These are phyloP conservation scores for Arabidopsis arenosa DNA, from an alignment of 345 rosid species.

Conservation along the genomic window DNA sequence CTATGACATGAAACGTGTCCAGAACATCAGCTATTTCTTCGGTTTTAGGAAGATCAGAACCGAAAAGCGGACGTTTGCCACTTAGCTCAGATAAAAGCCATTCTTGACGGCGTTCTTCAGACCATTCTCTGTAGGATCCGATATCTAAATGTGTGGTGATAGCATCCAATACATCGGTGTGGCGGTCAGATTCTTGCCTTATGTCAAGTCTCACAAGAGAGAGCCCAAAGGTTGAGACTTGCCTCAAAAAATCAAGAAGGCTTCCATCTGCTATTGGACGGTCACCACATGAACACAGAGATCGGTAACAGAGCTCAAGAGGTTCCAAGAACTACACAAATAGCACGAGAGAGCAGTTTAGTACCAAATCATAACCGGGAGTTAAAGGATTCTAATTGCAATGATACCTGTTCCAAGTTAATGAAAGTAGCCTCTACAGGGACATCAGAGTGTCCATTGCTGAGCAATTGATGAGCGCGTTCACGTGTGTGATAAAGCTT, in stretches of 20 bases:
- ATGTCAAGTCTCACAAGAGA: slow-evolving; percentile 94
- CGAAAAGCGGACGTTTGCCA: slow-evolving; percentile 95
- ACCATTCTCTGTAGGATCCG: slow-evolving; percentile 94
- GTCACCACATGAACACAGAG: slow-evolving; percentile 92
- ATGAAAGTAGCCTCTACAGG: slow-evolving; percentile 83
- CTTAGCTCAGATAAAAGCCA: slow-evolving; percentile 94
- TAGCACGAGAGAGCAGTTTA: slow-evolving; percentile 15
- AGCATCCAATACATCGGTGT: slow-evolving; percentile 94
- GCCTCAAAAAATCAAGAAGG: slow-evolving; percentile 97
- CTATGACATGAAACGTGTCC: slow-evolving; percentile 78
- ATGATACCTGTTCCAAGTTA: slow-evolving; percentile 73
- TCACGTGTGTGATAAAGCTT: slow-evolving; percentile 90
- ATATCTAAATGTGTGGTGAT: slow-evolving; percentile 80
- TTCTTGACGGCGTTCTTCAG: slow-evolving; percentile 82
- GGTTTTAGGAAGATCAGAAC: slow-evolving; percentile 92
- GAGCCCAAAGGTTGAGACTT: slow-evolving; percentile 97
- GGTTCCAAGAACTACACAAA: slow-evolving; percentile 88
- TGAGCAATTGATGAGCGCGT: slow-evolving; percentile 80
- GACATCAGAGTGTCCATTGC: slow-evolving; percentile 81
- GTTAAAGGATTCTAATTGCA: not conserved
- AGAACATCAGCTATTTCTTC: slow-evolving; percentile 94
- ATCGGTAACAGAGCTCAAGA: slow-evolving; percentile 92
- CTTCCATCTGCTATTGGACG: slow-evolving; percentile 97
- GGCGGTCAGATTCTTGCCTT: slow-evolving; percentile 96
- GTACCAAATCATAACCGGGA: slow-evolving; percentile 10